A percentile compares a stretch with the other conserved stretches of the same genome.
These are phyloP conservation scores for Pyrrhoderma lamaoense DNA, from an alignment of 1,284 basidiomycete species.

Conservation along the genomic window DNA sequence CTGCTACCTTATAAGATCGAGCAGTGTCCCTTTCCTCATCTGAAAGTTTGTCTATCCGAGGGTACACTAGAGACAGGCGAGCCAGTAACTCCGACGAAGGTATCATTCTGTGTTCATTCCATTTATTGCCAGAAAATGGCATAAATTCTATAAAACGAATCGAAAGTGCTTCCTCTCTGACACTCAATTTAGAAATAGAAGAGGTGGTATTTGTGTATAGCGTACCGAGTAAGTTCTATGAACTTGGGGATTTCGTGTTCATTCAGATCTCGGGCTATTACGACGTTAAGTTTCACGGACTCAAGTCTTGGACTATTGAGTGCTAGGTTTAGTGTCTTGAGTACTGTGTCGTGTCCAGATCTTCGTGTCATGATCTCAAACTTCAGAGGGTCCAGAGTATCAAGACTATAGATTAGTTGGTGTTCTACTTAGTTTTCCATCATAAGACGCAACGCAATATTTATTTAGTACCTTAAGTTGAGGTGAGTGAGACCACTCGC, in stretches of 20 bases:
- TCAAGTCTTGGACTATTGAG: slow-evolving; percentile 41
- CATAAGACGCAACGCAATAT: slow-evolving; percentile 16
- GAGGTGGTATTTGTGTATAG: background rate
- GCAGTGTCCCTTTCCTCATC: slow-evolving; percentile 77
- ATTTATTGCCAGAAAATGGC: slow-evolving; percentile 88
- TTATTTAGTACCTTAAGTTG: slow-evolving; percentile 65
- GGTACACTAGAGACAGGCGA: slow-evolving; percentile 40
- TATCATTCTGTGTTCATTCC: slow-evolving; percentile 78
- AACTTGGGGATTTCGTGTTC: slow-evolving; percentile 75
- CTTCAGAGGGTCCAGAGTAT: slow-evolving; percentile 82
- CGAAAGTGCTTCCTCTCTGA: slow-evolving; percentile 46
- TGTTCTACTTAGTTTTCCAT: background rate
- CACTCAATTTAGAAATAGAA: background rate
- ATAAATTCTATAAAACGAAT: slow-evolving; percentile 91
- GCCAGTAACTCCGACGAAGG: slow-evolving; percentile 59
- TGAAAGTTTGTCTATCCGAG: slow-evolving; percentile 43
- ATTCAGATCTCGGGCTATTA: slow-evolving; percentile 77
- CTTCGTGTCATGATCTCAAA: slow-evolving; percentile 83
- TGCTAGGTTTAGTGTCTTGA: slow-evolving; percentile 62
- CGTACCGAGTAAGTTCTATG: slow-evolving; percentile 57
- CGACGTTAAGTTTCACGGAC: slow-evolving; percentile 76
- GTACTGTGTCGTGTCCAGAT: slow-evolving; percentile 66
- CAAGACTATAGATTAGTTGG: slow-evolving; percentile 43
- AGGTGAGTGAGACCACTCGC: slow-evolving; percentile 74
- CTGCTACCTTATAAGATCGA: slow-evolving; percentile 70